These are phyloP conservation scores for Nigrospora sphaerica DNA, from an alignment of 2,329 filamentous ascomycete genomes.

Conservation along the genomic window DNA sequence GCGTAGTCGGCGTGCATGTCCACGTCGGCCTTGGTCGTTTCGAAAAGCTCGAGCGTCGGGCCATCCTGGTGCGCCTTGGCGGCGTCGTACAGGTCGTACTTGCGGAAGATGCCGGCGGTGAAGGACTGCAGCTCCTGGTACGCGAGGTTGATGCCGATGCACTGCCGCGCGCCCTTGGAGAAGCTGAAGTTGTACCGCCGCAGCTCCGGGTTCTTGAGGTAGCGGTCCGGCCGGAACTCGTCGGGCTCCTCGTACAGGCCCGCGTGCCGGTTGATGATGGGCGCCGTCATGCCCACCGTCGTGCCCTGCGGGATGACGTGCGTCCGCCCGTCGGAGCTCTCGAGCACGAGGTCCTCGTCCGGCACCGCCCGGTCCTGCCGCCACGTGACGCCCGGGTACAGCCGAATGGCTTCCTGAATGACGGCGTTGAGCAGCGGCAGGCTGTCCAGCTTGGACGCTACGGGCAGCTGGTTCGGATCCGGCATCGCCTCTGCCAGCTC, in stretches of 20 bases:
- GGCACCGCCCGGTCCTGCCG: constrained; percentile 22
- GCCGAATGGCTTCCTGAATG: constrained; percentile 26
- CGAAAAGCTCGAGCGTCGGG: constrained; percentile 16
- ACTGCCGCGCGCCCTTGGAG: constrained; percentile 14
- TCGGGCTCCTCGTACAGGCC: constrained; percentile 12
- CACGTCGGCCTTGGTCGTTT: constrained; percentile 12
- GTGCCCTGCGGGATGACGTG: constrained; percentile 12
- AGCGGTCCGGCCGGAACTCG: constrained; percentile 15
- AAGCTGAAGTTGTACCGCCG: constrained; percentile 11
- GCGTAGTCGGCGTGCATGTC: constrained; percentile 12
- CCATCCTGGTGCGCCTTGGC: constrained; percentile 11
- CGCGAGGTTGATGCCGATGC: constrained; percentile 18
- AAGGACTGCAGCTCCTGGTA: constrained; percentile 16
- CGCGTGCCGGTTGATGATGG: constrained; percentile 12
- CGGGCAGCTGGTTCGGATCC: constrained; percentile 9
- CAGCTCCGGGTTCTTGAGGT: constrained; percentile 16
- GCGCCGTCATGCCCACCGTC: constrained; percentile 13
- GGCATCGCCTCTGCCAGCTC: constrained; percentile 12
- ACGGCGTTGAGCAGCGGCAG: constrained; percentile 24
- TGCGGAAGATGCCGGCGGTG: constrained; percentile 13
- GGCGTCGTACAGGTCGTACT: constrained; percentile 14
- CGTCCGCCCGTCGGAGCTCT: constrained; percentile 16
- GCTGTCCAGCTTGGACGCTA: constrained; percentile 16
- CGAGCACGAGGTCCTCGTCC: constrained; percentile 20
- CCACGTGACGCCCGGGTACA: constrained; percentile 27